These are phyloP conservation scores for Vachellia pachyceras DNA, from an alignment of 306 rosid genomes.

Conservation along the genomic window DNA sequence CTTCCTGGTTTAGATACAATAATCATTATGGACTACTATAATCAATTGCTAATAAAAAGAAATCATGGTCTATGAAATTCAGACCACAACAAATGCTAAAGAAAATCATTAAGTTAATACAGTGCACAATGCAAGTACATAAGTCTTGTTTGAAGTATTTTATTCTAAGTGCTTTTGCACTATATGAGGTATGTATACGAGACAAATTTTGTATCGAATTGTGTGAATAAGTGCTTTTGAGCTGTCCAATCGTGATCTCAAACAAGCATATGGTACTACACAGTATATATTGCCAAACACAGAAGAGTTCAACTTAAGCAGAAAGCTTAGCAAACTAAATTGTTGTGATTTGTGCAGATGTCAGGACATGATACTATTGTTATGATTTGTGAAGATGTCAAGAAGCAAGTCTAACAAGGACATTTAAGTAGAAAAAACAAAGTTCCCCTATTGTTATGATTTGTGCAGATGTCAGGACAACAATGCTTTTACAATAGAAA, in stretches of 20 bases:
- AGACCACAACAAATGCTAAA: not conserved
- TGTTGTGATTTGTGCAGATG: no score
- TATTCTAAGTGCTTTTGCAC: no score
- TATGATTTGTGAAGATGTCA: no score
- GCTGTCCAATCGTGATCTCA: no score
- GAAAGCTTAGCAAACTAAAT: not conserved
- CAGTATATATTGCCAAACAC: not conserved
- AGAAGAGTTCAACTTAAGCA: not conserved
- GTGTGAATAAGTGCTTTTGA: no score
- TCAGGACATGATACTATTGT: no score
- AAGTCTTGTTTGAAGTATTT: not conserved
- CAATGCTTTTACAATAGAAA: not conserved
- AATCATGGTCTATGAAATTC: slow-evolving; percentile 8
- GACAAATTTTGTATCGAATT: no score
- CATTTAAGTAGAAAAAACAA: slow-evolving; percentile 1
- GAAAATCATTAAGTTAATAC: not conserved
- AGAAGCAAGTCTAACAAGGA: not conserved
- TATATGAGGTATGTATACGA: no score
- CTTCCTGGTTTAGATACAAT: slow-evolving; percentile 57
- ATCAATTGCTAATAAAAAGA: not conserved
- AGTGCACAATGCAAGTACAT: slow-evolving; percentile 16
- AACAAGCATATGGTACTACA: no score
- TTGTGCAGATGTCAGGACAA: slow-evolving; percentile 22
- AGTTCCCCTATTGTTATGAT: slow-evolving; percentile 12
- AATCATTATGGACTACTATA: not conserved